Conservation (phyloP, 2,329 filamentous ascomycete species). For the Emergomyces africanus region DNA sequence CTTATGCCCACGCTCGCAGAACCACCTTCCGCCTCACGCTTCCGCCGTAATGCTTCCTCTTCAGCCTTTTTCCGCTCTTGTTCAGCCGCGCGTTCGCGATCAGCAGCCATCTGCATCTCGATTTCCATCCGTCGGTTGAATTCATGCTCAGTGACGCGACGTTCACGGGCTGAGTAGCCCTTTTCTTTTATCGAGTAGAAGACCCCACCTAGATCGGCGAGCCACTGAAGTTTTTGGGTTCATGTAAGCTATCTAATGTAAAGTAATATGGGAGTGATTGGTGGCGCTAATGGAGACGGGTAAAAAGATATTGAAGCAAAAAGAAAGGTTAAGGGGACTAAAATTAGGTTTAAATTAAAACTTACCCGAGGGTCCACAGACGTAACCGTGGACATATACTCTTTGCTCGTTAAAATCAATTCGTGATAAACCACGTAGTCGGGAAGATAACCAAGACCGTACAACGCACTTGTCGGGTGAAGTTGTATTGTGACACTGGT, state of each 20-base stretch:
- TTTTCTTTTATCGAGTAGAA: conserved; percentile 98
- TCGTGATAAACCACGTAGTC: conserved; percentile 99
- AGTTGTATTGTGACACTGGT: conserved; percentile 90
- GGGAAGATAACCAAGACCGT: conserved; percentile 82
- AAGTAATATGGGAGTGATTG: neutral
- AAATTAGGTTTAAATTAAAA: conserved; percentile 5
- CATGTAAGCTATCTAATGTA: neutral
- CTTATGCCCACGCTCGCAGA: conserved; percentile 8
- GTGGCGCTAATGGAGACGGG: neutral
- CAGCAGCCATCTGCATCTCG: conserved; percentile 79
- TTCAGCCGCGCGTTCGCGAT: conserved; percentile 48
- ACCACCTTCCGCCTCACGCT: conserved; percentile 24
- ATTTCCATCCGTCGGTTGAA: conserved; percentile 92
- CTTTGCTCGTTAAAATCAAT: conserved; percentile 88
- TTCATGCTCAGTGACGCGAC: conserved; percentile 76
- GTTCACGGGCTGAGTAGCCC: conserved; percentile 78
- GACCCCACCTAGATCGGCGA: conserved; percentile 89
- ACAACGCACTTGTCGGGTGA: conserved; percentile 86
- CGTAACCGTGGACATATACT: conserved; percentile 97
- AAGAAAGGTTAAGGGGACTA: neutral
- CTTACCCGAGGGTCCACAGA: conserved; percentile 73
- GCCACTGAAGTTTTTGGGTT: conserved; percentile 43
- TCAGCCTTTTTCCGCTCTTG: conserved; percentile 29
- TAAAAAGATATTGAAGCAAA: neutral
- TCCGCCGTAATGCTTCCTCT: conserved; percentile 22